Conservation (phyloP, 805 yeast species). For the Pichia cabralensis region DNA sequence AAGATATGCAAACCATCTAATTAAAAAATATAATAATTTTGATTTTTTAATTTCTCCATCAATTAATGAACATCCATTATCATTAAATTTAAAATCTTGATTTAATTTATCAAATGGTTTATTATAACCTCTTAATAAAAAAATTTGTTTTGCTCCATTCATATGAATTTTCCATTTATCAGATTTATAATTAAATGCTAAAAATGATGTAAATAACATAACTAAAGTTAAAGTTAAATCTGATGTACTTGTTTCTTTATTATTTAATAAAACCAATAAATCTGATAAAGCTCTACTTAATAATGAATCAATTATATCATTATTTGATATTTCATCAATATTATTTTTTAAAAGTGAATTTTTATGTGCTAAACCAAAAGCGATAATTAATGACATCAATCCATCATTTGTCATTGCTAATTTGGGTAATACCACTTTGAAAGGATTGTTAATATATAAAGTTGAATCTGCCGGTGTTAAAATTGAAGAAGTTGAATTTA, state of each 20-base stretch:
- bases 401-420: conserved; percentile 55
- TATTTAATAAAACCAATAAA: conserved; percentile 38
- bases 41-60: conserved; percentile 22
- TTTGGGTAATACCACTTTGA: conserved; percentile 52
- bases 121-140: conserved; percentile 39
- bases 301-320: conserved; percentile 40
- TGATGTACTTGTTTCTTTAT: conserved; percentile 45
- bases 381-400: conserved; percentile 45
- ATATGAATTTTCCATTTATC: conserved; percentile 56
- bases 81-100: conserved; percentile 16
- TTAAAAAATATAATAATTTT: conserved; percentile 43
- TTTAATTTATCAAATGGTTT: conserved; percentile 23
- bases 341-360: conserved; percentile 15
- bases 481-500: conserved; percentile 47
- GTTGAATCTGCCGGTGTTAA: conserved; percentile 58
- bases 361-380: conserved; percentile 37
- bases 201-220: conserved; percentile 48
- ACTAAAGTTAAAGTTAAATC: conserved; percentile 59
- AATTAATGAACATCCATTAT: conserved; percentile 9
- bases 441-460: conserved; percentile 60
- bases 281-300: conserved; percentile 49
- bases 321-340: conserved; percentile 22
- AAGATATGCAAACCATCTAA: conserved; percentile 60
- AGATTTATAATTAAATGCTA: conserved; percentile 35
- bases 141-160: conserved; percentile 57